Conservation (phyloP, 148 eudicot genomes). For the Agrostemma githago region DNA sequence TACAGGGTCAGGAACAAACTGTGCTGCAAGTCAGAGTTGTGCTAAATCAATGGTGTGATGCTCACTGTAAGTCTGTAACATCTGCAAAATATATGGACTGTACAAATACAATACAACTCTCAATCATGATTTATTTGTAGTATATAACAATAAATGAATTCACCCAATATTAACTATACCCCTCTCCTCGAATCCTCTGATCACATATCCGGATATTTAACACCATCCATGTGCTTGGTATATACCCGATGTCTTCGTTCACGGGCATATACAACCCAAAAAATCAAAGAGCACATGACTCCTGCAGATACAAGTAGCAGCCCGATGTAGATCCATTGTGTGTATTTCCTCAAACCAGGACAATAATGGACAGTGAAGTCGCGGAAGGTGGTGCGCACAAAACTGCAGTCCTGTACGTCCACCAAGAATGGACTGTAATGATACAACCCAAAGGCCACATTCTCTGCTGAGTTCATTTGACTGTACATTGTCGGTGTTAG, state of each 20-base stretch:
- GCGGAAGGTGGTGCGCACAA: slow-evolving; percentile 61
- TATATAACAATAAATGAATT: slow-evolving; percentile 9
- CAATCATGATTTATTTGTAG: slow-evolving; percentile 2
- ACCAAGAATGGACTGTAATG: slow-evolving; percentile 66
- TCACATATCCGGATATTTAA: background rate
- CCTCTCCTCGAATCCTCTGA: background rate
- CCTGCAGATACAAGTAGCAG: slow-evolving; percentile 59
- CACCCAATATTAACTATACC: background rate
- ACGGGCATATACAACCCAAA: slow-evolving; percentile 80
- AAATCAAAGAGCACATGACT: slow-evolving; percentile 69
- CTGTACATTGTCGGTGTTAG: slow-evolving; percentile 53
- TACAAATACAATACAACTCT: slow-evolving; percentile 23
- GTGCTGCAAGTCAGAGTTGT: background rate
- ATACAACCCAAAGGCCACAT: slow-evolving; percentile 58
- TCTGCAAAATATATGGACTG: slow-evolving; percentile 11
- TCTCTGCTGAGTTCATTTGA: slow-evolving; percentile 50
- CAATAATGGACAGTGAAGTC: slow-evolving; percentile 44
- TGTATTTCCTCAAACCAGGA: slow-evolving; percentile 51
- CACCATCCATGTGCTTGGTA: slow-evolving; percentile 33
- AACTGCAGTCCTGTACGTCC: slow-evolving; percentile 58
- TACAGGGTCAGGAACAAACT: slow-evolving; percentile 3
- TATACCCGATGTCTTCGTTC: slow-evolving; percentile 70
- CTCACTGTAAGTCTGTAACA: background rate
- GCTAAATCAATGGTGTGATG: background rate
- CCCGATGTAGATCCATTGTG: slow-evolving; percentile 61